Evolutionary conservation across 1,284 basidiomycete species (phyloP).

Genomic region (Phellopilus nigrolimitatus): DNA sequence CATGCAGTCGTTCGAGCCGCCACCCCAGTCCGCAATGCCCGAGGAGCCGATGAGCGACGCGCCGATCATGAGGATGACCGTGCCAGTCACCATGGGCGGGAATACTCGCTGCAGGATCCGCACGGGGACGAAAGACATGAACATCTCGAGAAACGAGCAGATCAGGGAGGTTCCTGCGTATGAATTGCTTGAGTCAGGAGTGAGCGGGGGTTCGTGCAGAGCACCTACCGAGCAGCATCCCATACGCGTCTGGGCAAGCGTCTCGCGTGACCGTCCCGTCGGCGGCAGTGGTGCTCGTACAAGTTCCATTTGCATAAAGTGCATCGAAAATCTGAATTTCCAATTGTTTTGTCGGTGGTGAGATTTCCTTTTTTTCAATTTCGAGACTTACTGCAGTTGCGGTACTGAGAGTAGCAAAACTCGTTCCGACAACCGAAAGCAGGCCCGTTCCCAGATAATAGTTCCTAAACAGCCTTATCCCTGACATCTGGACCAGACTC

Average conservation of each 20-base stretch:
- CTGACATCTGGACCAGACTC: slow-evolving; percentile 72
- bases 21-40: slow-evolving; percentile 80
- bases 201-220: slow-evolving; percentile 2
- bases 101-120: slow-evolving; percentile 64
- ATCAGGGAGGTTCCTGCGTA: slow-evolving; percentile 65
- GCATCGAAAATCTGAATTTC: slow-evolving; percentile 50
- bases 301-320: slow-evolving; percentile 78
- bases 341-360: background rate
- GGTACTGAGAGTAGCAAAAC: slow-evolving; percentile 77
- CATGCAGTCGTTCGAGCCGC: slow-evolving; percentile 69
- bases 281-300: slow-evolving; percentile 50
- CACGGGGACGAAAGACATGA: slow-evolving; percentile 69
- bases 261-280: slow-evolving; percentile 59
- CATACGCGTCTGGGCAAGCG: slow-evolving; percentile 78
- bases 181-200: background rate
- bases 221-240: slow-evolving; percentile 60
- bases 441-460: slow-evolving; percentile 76
- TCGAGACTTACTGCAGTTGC: slow-evolving; percentile 52
- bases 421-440: slow-evolving; percentile 81
- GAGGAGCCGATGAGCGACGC: slow-evolving; percentile 69
- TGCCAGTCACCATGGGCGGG: slow-evolving; percentile 79
- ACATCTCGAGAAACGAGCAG: slow-evolving; percentile 78
- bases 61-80: slow-evolving; percentile 75
- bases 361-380: too few relatives aligned
- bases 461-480: slow-evolving; percentile 51